Base-by-base conservation (phyloP, 2,329 filamentous ascomycete genomes). In the Rasamsonia emersonii region DNA sequence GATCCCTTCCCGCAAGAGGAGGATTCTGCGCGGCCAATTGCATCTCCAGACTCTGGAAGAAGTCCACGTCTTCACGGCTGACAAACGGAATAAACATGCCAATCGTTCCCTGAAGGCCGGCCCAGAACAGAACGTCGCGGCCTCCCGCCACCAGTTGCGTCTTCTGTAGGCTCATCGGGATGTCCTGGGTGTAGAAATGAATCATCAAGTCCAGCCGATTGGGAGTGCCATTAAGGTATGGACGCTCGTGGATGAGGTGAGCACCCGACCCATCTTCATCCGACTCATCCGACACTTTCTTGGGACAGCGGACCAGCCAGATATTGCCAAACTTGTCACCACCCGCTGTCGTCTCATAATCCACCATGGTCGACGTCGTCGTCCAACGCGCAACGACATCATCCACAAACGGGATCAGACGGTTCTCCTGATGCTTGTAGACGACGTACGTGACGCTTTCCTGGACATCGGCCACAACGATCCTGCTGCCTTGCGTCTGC, bases 271-370 rank as follows among this genome's bases (percentile, higher is more conserved):
- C 85, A 39, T 93, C 85, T 56, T 95, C 91, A 49, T 98, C 91
- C 0, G 86, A 82, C 54, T 93, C 85, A 43, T 86, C 80, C 21
- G 85, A 93, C 5, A 81, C 79, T 56, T 93, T 91, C 38, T 79
- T 68, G 0, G 89, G 86, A 49, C 84, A 91, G 28, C 91, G 82
- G 18, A 98, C 71, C 26, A 98, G 75, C 79, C 86, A 98, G 10
- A 98, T 62, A 49, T 98, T 98, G 39, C 91, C 93, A 44, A 98
- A 99, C 54, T 95, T 96, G 65, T 99, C 91, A 20, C 89, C 89
- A 20, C 89, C 91, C 3, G 86, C 88, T 15, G 84, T 78, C 1
- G 91, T 93, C 56, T 98, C 91, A 58, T 98, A 99, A 61, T 99
- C 91, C 2, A 96, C 79, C 86, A 98, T 94, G 3, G 86, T 75